Conservation (phyloP, 257 asterid species). For the Solanum piurae region DNA sequence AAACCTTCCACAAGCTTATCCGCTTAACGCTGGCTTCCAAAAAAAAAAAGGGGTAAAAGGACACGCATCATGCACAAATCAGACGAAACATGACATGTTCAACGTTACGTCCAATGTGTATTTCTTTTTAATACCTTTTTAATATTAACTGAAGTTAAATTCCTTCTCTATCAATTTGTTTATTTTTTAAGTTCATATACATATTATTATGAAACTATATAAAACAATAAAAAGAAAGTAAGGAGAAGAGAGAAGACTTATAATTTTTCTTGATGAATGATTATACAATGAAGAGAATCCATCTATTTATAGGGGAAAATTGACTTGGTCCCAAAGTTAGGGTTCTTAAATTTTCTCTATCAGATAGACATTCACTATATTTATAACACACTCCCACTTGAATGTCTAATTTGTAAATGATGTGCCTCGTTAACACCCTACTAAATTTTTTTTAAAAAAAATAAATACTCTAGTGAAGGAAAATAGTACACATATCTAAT, state of each 20-base stretch:
- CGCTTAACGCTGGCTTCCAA: background rate
- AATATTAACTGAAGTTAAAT: too few species aligned
- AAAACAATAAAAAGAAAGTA: too few species aligned
- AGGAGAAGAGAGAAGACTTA: too few species aligned
- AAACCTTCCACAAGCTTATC: background rate
- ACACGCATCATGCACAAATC: background rate
- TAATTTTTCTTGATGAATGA: accelerated
- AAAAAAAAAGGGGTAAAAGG: background rate
- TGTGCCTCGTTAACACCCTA: background rate
- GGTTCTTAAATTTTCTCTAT: too few species aligned
- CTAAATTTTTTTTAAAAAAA: too few species aligned
- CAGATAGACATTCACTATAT: background rate
- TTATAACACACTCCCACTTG: accelerated
- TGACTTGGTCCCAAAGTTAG: background rate
- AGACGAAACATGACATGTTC: background rate
- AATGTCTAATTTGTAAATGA: background rate
- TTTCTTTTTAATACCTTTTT: background rate
- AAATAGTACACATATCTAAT: too few species aligned
- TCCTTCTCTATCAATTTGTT: too few species aligned
- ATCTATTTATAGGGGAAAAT: too few species aligned
- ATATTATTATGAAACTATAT: too few species aligned
- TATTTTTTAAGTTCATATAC: too few species aligned
- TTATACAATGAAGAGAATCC: too few species aligned
- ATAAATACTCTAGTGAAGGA: background rate
- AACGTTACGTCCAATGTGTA: background rate